phyloP scores from a whole-genome alignment of 2,329 filamentous ascomycete genomes.

The Kalmusia sp. region DNA sequence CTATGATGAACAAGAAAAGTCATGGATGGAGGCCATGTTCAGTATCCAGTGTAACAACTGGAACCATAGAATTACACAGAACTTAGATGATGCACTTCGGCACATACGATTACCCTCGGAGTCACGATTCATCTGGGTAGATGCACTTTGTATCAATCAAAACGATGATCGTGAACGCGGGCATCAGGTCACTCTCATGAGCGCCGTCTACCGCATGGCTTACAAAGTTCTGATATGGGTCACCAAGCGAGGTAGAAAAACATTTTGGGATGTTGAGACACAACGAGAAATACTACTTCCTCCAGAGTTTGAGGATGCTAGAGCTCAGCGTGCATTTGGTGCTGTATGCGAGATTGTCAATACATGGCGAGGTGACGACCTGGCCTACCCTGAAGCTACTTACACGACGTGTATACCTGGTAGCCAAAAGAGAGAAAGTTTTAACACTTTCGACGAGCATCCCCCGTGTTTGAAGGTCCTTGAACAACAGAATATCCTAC shows the following conservation, averaged over 20 bases:
- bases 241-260: neutral
- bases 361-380: neutral
- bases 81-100: constrained; percentile 3
- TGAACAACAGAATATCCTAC: too few relatives aligned
- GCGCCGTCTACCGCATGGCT: constrained; percentile 6
- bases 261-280: neutral
- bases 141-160: constrained; percentile 18
- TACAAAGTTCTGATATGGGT: constrained; percentile 12
- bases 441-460: too few relatives aligned
- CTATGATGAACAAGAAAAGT: neutral
- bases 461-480: too few relatives aligned
- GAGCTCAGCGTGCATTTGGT: constrained; percentile 10
- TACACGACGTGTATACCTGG: neutral
- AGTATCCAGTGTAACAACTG: neutral
- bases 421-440: constrained; percentile 9
- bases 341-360: constrained; percentile 16
- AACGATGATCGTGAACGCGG: neutral
- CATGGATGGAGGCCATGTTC: neutral
- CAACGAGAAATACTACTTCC: neutral
- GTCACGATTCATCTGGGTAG: constrained; percentile 11
- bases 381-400: neutral
- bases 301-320: neutral
- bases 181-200: constrained; percentile 13
- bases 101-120: neutral
- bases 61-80: neutral